Percentiles rank a stretch among this genome's conserved stretches.
phyloP scores from a whole-genome alignment of 495 filamentous ascomycete species.

The Tuber umbilicatum region DNA sequence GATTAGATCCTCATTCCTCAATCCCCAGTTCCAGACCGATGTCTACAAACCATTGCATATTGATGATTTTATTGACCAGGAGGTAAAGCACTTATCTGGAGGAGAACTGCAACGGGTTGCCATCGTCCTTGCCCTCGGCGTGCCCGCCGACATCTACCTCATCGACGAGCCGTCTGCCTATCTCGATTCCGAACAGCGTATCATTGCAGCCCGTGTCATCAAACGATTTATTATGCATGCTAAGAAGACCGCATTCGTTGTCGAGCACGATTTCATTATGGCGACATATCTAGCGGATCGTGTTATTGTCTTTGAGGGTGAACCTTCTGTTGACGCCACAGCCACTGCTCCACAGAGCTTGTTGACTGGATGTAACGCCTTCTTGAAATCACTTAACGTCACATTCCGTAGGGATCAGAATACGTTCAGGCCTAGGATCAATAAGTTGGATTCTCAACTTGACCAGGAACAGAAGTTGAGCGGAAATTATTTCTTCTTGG shows the following conservation, averaged over 20 bases:
- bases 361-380: constrained; percentile 92
- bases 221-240: constrained; percentile 99
- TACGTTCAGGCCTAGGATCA: constrained; percentile 93
- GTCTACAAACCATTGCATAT: constrained; percentile 97
- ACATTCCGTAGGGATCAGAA: constrained; percentile 97
- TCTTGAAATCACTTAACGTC: constrained; percentile 90
- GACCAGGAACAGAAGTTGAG: constrained; percentile 93
- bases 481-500: constrained; percentile 96
- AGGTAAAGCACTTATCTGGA: constrained; percentile 97
- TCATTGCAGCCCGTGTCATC: constrained; percentile 91
- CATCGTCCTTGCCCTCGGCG: constrained; percentile 87
- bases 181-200: constrained; percentile 98
- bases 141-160: constrained; percentile 96
- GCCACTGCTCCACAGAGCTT: constrained; percentile 87
- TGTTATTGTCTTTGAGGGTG: constrained; percentile 95
- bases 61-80: constrained; percentile 98
- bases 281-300: constrained; percentile 86
- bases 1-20: constrained; percentile 93
- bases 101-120: constrained; percentile 98
- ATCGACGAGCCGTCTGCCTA: constrained; percentile 95
- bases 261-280: constrained; percentile 99
- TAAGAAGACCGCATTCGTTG: constrained; percentile 98
- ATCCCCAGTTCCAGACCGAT: constrained; percentile 96
- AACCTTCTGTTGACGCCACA: constrained; percentile 77
- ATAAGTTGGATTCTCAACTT: constrained; percentile 89